Evolutionary conservation across 2,329 filamentous ascomycete genomes (phyloP).

Genomic region (Purpureocillium takamizusanense): DNA sequence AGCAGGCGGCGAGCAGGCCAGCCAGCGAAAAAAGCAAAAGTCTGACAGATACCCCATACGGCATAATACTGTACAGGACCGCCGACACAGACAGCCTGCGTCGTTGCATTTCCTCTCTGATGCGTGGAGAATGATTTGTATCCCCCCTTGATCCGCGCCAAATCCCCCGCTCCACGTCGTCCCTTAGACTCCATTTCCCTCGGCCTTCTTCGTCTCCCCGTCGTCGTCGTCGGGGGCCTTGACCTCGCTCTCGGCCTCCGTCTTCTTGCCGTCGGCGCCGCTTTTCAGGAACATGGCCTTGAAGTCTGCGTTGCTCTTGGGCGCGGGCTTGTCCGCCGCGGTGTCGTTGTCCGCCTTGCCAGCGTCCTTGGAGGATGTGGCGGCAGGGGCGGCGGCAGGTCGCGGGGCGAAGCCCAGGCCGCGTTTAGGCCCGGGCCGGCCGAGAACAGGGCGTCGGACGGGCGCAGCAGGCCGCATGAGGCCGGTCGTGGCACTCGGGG

Average conservation of each 20-base stretch:
- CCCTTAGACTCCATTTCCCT: too few relatives aligned
- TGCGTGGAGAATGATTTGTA: too few relatives aligned
- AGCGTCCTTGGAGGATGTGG: constrained; percentile 1
- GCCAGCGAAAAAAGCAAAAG: background rate
- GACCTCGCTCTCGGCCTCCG: constrained; percentile 6
- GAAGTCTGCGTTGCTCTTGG: constrained; percentile 50
- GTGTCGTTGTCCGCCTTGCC: constrained; percentile 17
- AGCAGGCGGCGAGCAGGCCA: background rate
- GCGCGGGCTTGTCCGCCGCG: constrained; percentile 12
- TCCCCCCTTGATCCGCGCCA: too few relatives aligned
- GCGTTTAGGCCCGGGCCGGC: constrained; percentile 28
- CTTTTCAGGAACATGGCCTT: constrained; percentile 39
- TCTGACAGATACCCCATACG: background rate
- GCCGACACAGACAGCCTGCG: too few relatives aligned
- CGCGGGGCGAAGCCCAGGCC: constrained; percentile 33
- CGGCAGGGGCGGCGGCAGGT: constrained; percentile 6
- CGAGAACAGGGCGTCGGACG: constrained; percentile 33
- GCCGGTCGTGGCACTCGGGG: constrained; percentile 7
- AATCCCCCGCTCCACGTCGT: too few relatives aligned
- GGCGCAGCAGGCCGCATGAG: constrained; percentile 36
- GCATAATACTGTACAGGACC: too few relatives aligned
- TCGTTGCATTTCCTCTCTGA: too few relatives aligned
- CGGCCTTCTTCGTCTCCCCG: background rate
- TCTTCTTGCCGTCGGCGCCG: constrained; percentile 1
- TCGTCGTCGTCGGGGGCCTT: background rate